Evolutionary conservation across 2,329 filamentous ascomycete species (phyloP).

Genomic region (Fusarium sp.): DNA sequence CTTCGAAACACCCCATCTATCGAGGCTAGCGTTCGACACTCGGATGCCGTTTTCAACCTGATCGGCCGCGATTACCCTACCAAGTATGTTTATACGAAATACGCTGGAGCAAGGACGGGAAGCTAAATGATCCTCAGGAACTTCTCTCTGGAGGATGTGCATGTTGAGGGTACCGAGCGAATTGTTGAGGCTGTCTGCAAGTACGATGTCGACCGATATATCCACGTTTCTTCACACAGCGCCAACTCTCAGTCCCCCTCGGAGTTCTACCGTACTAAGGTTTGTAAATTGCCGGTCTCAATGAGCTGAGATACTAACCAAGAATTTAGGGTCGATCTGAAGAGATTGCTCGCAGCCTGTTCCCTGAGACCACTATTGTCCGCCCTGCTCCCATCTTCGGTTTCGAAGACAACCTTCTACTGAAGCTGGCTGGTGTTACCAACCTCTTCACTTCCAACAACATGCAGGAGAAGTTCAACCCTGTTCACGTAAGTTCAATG

Average conservation of each 20-base stretch:
- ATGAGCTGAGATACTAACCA: constrained; percentile 25
- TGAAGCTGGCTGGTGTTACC: constrained; percentile 81
- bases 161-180: constrained; percentile 90
- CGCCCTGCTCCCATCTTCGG: constrained; percentile 94
- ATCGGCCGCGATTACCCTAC: constrained; percentile 95
- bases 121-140: constrained; percentile 70
- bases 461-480: constrained; percentile 90
- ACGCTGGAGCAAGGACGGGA: not conserved
- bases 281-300: constrained; percentile 47
- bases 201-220: constrained; percentile 96
- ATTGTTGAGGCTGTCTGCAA: constrained; percentile 96
- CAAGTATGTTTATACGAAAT: constrained; percentile 68
- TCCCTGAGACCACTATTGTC: constrained; percentile 96
- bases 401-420: constrained; percentile 91
- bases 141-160: constrained; percentile 91
- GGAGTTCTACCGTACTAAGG: constrained; percentile 93
- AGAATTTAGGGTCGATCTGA: constrained; percentile 77
- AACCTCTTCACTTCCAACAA: constrained; percentile 92
- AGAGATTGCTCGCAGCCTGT: constrained; percentile 85
- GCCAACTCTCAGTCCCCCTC: constrained; percentile 82
- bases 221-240: constrained; percentile 96
- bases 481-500: constrained; percentile 81
- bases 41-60: constrained; percentile 97
- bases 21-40: constrained; percentile 95
- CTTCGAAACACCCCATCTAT: constrained; percentile 94